phyloP scores from a whole-genome alignment of 1,284 basidiomycete genomes.

The Inonotus obliquus region DNA sequence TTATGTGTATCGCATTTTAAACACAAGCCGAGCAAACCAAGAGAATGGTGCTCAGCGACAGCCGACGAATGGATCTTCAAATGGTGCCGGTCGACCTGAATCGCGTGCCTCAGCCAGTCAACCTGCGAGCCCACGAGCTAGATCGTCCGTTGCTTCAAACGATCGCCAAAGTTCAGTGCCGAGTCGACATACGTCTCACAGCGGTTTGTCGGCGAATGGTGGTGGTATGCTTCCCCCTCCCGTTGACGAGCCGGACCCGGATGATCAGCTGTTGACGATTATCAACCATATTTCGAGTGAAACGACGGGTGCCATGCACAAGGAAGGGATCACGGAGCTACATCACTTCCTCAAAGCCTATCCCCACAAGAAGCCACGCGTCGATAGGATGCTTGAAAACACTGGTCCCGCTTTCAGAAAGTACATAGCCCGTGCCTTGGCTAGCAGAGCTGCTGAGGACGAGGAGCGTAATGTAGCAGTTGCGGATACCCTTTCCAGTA shows the following conservation, averaged over 20 bases:
- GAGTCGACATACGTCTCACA: slow-evolving; percentile 62
- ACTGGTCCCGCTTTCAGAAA: slow-evolving; percentile 81
- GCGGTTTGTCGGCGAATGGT: slow-evolving; percentile 50
- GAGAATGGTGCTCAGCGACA: slow-evolving; percentile 27
- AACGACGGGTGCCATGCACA: slow-evolving; percentile 76
- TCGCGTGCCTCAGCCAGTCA: slow-evolving; percentile 9
- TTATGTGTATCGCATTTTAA: slow-evolving; percentile 82
- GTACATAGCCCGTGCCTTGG: slow-evolving; percentile 78
- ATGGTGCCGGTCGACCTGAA: slow-evolving; percentile 8
- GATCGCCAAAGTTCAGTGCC: slow-evolving; percentile 49
- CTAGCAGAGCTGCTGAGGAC: slow-evolving; percentile 81
- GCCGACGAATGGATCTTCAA: slow-evolving; percentile 16
- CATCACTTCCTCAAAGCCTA: slow-evolving; percentile 92
- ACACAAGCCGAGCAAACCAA: slow-evolving; percentile 49
- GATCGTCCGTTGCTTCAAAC: slow-evolving; percentile 36
- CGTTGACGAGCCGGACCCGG: slow-evolving; percentile 73
- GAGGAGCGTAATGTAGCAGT: slow-evolving; percentile 74
- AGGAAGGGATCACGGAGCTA: slow-evolving; percentile 92
- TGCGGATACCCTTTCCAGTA: slow-evolving; percentile 72
- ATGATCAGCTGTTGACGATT: slow-evolving; percentile 75
- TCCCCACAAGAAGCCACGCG: slow-evolving; percentile 81
- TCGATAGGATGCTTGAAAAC: slow-evolving; percentile 80
- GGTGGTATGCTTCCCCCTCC: slow-evolving; percentile 43
- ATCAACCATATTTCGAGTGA: slow-evolving; percentile 89
- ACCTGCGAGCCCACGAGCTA: slow-evolving; percentile 14